Evolutionary conservation across 306 rosid species (phyloP).

Genomic region (Vicia villosa): DNA sequence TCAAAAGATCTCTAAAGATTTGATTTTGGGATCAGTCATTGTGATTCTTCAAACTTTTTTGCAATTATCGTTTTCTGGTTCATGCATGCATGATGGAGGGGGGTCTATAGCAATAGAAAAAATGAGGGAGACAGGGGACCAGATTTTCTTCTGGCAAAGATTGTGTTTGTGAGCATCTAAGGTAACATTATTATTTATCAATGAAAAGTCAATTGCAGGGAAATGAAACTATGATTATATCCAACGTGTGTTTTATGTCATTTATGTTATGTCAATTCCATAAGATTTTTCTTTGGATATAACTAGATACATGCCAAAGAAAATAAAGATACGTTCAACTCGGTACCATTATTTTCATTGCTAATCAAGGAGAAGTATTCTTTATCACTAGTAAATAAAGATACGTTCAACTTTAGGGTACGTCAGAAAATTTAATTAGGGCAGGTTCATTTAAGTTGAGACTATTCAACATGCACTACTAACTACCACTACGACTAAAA

Average conservation of each 20-base stretch:
- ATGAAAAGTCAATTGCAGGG: slow-evolving; percentile 46
- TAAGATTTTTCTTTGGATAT: neutral
- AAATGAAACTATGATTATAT: slow-evolving; percentile 33
- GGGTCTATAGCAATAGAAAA: slow-evolving; percentile 23
- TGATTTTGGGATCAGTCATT: slow-evolving; percentile 25
- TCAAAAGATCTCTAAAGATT: slow-evolving; percentile 60
- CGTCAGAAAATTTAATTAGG: too few species aligned
- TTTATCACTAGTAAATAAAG: too few species aligned
- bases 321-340: slow-evolving; percentile 2
- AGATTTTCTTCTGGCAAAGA: slow-evolving; percentile 54
- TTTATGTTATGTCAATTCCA: slow-evolving; percentile 19
- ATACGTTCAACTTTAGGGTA: too few species aligned
- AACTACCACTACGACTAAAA: too few species aligned
- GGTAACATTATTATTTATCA: slow-evolving; percentile 51
- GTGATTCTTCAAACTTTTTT: slow-evolving; percentile 19
- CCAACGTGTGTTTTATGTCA: slow-evolving; percentile 33
- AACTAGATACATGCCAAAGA: slow-evolving; percentile 2
- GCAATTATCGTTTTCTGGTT: slow-evolving; percentile 32
- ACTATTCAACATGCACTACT: too few species aligned
- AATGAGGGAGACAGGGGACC: slow-evolving; percentile 51
- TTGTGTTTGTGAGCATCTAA: slow-evolving; percentile 49
- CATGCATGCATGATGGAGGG: slow-evolving; percentile 19
- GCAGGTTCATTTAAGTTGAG: too few species aligned
- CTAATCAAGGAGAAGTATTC: neutral
- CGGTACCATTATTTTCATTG: slow-evolving; percentile 28